Evolutionary conservation across 2,329 filamentous ascomycete species (phyloP).

Genomic region (Huntiella moniliformis): DNA sequence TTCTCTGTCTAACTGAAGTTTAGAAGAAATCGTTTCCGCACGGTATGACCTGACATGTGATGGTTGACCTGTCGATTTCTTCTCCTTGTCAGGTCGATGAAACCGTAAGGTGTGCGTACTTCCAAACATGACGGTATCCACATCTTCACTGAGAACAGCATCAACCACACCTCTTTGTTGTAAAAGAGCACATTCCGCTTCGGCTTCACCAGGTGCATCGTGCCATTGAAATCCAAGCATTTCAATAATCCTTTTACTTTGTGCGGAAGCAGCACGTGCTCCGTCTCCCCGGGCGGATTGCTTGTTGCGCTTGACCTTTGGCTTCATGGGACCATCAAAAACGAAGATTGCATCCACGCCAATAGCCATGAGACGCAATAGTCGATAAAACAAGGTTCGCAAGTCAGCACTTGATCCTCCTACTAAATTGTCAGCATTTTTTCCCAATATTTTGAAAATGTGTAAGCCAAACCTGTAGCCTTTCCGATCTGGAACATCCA

Average conservation of each 20-base stretch:
- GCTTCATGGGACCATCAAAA: slow-evolving; percentile 74
- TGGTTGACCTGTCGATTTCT: slow-evolving; percentile 22
- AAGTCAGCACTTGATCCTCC: slow-evolving; percentile 79
- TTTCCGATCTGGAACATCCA: slow-evolving; percentile 93
- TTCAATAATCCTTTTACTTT: slow-evolving; percentile 67
- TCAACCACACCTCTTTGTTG: slow-evolving; percentile 73
- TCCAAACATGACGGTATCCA: slow-evolving; percentile 95
- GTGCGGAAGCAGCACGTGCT: slow-evolving; percentile 47
- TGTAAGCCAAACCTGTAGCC: slow-evolving; percentile 37
- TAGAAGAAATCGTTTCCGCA: slow-evolving; percentile 20
- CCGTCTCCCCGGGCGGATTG: slow-evolving; percentile 39
- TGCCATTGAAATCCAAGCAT: slow-evolving; percentile 73
- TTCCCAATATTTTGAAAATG: slow-evolving; percentile 2
- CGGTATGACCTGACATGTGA: slow-evolving; percentile 71
- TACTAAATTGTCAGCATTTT: slow-evolving; percentile 15
- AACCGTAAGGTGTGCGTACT: slow-evolving; percentile 61
- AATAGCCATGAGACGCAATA: slow-evolving; percentile 55
- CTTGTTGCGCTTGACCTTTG: slow-evolving; percentile 76
- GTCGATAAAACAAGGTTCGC: slow-evolving; percentile 79
- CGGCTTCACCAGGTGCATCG: slow-evolving; percentile 81
- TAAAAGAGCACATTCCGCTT: slow-evolving; percentile 82
- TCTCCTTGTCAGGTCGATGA: slow-evolving; percentile 5
- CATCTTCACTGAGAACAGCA: slow-evolving; percentile 86
- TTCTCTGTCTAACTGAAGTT: slow-evolving; percentile 52
- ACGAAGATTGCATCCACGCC: slow-evolving; percentile 80